These are phyloP conservation scores for Galeopsis tetrahit DNA, from an alignment of 257 asterid genomes.

Conservation along the genomic window DNA sequence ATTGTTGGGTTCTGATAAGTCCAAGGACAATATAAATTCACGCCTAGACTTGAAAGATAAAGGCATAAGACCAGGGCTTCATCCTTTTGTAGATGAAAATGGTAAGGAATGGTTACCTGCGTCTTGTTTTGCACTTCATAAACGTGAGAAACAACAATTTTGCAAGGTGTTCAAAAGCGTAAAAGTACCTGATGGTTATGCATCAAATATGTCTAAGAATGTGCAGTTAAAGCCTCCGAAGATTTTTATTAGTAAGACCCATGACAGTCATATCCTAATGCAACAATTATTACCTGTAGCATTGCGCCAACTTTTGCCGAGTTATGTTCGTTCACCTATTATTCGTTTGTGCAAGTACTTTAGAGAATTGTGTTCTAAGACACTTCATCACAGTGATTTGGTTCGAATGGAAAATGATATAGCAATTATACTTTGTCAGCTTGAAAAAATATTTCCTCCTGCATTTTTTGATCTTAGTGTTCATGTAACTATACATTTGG, in stretches of 20 bases:
- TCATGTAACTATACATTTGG: background rate
- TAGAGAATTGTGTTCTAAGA: background rate
- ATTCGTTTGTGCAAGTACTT: background rate
- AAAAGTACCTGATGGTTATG: background rate
- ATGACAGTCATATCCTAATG: background rate
- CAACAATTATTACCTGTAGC: background rate
- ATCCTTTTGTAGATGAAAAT: background rate
- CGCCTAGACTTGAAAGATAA: background rate
- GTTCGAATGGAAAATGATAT: background rate
- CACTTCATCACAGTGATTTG: background rate
- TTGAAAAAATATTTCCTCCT: background rate
- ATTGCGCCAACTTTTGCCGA: background rate
- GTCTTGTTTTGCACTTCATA: background rate
- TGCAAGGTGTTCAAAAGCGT: background rate
- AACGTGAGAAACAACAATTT: background rate
- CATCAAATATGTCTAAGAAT: background rate
- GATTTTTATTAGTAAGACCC: background rate
- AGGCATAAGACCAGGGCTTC: background rate
- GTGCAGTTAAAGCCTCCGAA: background rate
- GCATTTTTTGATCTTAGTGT: background rate
- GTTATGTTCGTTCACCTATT: background rate
- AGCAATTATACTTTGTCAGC: background rate
- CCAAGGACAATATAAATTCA: background rate
- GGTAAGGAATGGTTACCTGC: constrained; percentile 2
- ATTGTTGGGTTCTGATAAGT: background rate